Evolutionary conservation across 768 basidiomycete genomes (phyloP), one percentile per base, ranked within the genome.

Genomic region (Phaeotremella skinneri): DNA sequence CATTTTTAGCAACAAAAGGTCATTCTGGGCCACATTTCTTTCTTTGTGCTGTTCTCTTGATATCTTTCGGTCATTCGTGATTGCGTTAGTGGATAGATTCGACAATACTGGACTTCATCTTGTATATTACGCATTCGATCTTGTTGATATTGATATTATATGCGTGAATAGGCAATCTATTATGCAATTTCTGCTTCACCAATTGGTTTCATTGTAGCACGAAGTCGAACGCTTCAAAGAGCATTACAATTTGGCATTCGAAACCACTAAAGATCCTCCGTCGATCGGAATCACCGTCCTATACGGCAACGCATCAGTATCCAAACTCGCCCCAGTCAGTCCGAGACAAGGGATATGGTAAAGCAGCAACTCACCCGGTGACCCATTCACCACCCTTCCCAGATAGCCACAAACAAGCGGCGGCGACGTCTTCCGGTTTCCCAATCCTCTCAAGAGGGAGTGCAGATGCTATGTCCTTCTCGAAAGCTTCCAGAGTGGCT

Each of bases 351-450:
- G n/a, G 9, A 9, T 9, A 39, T 39, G 17, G 17, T 4, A 11
- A 29, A 31, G 2, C 4, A 21, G 13, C 13, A 4, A 68, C 76
- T 61, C 49, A 78, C 72, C 79, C 86, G 32, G 83, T 87, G 47
- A 87, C 81, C 74, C 81, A 87, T 20, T 83, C 80, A 0, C 83
- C 85, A 0, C 84, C 85, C 32, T 81, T 80, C 53, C 83, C 83
- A 13, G 83, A 79, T 16, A 88, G 79, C 79, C 82, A 88, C 56
- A 88, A 64, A 42, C 82, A 84, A 17, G 85, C 79, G 0, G 84
- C 86, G 0, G 81, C 84, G 23, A 87, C 81, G 66, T 88, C 87
- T 67, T 86, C 84, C 1, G 84, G 81, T 20, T 79, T 80, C 3
- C 87, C 86, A 48, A 87, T 82, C 9, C 85, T 79, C 16, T 76